Conservation (phyloP, 2,329 filamentous ascomycete genomes). For the Cryphonectria japonica region DNA sequence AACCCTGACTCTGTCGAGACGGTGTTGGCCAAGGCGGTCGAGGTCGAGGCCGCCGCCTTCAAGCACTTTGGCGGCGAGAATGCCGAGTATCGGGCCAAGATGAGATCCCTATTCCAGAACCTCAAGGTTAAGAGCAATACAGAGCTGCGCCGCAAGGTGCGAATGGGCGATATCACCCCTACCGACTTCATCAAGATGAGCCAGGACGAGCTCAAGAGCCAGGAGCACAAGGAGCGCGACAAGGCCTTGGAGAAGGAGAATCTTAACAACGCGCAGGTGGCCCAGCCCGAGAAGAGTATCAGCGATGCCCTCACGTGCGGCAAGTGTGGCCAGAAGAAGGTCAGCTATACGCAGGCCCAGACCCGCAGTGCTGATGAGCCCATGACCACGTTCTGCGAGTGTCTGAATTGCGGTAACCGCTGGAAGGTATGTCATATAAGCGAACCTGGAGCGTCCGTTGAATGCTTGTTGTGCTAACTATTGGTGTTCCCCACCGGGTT, state of each 20-base stretch:
- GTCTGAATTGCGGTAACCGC: constrained; percentile 69
- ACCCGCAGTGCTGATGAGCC: constrained; percentile 95
- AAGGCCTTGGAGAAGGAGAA: constrained; percentile 83
- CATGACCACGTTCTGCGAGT: constrained; percentile 77
- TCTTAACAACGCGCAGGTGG: constrained; percentile 95
- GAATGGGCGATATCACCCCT: constrained; percentile 72
- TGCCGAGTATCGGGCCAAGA: constrained; percentile 80
- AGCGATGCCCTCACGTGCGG: constrained; percentile 86
- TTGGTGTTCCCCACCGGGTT: not conserved
- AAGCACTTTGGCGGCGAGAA: constrained; percentile 71
- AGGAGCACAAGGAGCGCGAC: constrained; percentile 77
- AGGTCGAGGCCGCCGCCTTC: constrained; percentile 82
- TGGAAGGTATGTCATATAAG: constrained; percentile 62
- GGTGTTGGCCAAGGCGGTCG: constrained; percentile 75
- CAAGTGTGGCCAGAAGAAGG: constrained; percentile 91
- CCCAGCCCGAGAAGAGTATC: constrained; percentile 88
- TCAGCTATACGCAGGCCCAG: constrained; percentile 95
- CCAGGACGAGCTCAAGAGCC: constrained; percentile 88
- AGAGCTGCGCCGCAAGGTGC: constrained; percentile 74
- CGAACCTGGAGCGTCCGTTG: constrained; percentile 3
- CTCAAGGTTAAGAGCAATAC: constrained; percentile 91
- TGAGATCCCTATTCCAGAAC: constrained; percentile 91
- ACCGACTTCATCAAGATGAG: constrained; percentile 83
- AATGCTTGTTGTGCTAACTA: constrained; percentile 28
- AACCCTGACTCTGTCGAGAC: constrained; percentile 72